Evolutionary conservation across 345 rosid species (phyloP).

Genomic region (Ceriops decandra): DNA sequence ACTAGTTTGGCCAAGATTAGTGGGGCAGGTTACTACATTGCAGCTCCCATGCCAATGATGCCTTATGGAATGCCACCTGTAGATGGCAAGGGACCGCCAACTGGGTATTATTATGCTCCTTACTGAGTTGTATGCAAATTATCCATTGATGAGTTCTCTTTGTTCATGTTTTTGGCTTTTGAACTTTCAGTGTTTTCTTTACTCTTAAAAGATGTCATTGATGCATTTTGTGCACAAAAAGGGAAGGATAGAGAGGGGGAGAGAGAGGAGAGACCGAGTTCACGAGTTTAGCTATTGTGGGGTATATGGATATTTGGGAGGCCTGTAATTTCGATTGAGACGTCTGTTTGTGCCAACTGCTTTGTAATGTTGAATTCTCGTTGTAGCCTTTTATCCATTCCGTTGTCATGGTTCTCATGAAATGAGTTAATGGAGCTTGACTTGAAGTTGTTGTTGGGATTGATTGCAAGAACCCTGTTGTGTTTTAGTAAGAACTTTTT

Average conservation of each 20-base stretch:
- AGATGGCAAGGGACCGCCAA: conserved; percentile 43
- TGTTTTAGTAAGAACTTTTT: no score
- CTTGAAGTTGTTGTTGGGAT: neutral
- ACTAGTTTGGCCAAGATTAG: conserved; percentile 46
- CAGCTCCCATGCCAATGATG: conserved; percentile 37
- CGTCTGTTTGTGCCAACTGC: conserved; percentile 25
- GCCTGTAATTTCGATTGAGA: conserved; percentile 22
- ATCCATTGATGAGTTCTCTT: conserved; percentile 25
- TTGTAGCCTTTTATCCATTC: conserved; percentile 7
- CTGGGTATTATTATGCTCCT: conserved; percentile 48
- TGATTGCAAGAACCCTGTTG: neutral
- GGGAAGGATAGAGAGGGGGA: conserved; percentile 11
- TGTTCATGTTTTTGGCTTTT: conserved; percentile 25
- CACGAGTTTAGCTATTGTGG: conserved; percentile 16
- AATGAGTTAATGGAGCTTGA: neutral
- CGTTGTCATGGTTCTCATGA: neutral
- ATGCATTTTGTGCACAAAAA: conserved; percentile 28
- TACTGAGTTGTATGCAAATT: conserved; percentile 20
- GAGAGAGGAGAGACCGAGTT: conserved; percentile 3
- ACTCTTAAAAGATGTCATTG: conserved; percentile 17
- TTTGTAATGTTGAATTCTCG: conserved; percentile 34
- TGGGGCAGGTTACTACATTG: conserved; percentile 34
- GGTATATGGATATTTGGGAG: conserved; percentile 28
- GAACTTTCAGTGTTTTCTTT: conserved; percentile 17
- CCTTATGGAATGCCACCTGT: conserved; percentile 59